phyloP scores from a whole-genome alignment of 306 rosid species.

The Dryas alaskensis region DNA sequence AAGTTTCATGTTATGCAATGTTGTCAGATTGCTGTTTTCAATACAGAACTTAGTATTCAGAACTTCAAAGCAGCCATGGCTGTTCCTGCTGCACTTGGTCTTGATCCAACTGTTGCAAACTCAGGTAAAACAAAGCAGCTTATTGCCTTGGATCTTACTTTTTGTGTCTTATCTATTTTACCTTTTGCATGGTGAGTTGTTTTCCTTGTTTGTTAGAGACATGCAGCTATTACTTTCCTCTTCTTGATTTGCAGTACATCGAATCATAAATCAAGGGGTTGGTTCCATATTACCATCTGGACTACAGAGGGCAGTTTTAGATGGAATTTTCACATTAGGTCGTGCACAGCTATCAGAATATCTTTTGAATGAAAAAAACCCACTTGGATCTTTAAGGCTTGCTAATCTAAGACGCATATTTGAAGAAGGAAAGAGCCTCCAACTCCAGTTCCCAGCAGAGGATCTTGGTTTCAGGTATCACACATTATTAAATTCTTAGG shows the following conservation, averaged over 20 bases:
- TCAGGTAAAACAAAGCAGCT: constrained; percentile 44
- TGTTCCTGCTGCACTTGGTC: constrained; percentile 92
- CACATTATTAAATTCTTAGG: constrained; percentile 18
- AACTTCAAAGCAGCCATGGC: constrained; percentile 94
- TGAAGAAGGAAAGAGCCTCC: constrained; percentile 96
- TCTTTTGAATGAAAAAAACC: constrained; percentile 70
- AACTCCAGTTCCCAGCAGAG: constrained; percentile 97
- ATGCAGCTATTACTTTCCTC: constrained; percentile 8
- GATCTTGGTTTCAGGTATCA: constrained; percentile 90
- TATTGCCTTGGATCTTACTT: too few species aligned
- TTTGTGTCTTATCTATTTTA: background rate
- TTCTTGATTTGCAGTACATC: constrained; percentile 64
- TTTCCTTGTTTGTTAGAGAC: constrained; percentile 18
- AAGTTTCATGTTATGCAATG: constrained; percentile 9
- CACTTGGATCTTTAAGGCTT: constrained; percentile 75
- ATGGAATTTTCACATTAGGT: constrained; percentile 79
- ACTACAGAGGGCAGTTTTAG: constrained; percentile 70
- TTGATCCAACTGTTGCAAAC: constrained; percentile 83
- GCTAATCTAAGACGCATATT: constrained; percentile 70
- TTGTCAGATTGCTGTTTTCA: constrained; percentile 72
- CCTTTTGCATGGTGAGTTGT: constrained; percentile 15
- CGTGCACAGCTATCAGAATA: constrained; percentile 74
- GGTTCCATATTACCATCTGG: constrained; percentile 73
- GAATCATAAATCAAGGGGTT: constrained; percentile 46
- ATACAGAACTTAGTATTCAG: constrained; percentile 73